A percentile compares a stretch with the other conserved stretches of the same genome.
Evolutionary conservation across 225 moss, liverwort and hornwort genomes (phyloP).

Genomic region (Straminergon stramineum): DNA sequence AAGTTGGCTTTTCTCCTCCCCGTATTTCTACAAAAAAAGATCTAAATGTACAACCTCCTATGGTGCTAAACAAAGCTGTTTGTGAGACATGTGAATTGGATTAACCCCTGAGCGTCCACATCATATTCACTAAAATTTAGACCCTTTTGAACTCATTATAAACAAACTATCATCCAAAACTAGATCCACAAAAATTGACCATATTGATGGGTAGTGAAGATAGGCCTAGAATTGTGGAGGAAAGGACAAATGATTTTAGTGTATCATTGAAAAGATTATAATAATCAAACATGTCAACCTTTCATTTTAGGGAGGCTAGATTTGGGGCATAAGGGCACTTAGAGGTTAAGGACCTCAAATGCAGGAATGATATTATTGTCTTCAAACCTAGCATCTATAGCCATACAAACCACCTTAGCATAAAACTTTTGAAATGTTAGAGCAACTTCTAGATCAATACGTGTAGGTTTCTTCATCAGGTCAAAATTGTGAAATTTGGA

Average conservation of each 20-base stretch:
- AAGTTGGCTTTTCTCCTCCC: not conserved
- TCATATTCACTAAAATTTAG: too few relatives aligned
- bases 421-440: not conserved
- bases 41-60: not conserved
- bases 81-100: not conserved
- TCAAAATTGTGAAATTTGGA: not conserved
- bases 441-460: not conserved
- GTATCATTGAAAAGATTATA: too few relatives aligned
- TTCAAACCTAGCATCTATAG: not conserved
- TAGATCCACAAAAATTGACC: too few relatives aligned
- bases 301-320: too few relatives aligned
- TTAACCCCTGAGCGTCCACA: too few relatives aligned
- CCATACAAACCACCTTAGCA: rapidly evolving
- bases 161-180: too few relatives aligned
- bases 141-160: too few relatives aligned
- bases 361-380: not conserved
- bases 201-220: too few relatives aligned
- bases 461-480: not conserved
- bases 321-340: too few relatives aligned
- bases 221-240: too few relatives aligned
- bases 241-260: too few relatives aligned
- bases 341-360: not conserved
- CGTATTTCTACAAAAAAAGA: not conserved
- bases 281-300: too few relatives aligned
- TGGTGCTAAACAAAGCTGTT: not conserved